These are phyloP conservation scores for Massarina eburnea DNA, from an alignment of 2,329 filamentous ascomycete genomes.

Conservation along the genomic window DNA sequence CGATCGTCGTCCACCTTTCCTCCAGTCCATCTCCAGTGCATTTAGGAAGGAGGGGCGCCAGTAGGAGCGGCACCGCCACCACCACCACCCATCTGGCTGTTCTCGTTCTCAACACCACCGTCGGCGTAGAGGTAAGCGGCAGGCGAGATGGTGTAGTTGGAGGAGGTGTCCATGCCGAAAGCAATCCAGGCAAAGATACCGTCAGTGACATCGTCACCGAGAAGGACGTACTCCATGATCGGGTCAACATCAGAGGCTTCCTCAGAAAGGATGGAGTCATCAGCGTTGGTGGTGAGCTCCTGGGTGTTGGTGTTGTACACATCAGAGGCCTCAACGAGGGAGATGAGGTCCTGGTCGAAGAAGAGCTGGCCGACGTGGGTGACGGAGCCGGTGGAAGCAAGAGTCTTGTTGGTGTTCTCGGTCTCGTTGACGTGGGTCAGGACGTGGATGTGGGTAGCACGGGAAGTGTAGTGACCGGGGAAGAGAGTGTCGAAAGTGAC, in stretches of 20 bases:
- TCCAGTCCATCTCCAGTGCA: not conserved
- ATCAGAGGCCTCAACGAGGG: constrained; percentile 49
- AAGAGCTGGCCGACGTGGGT: constrained; percentile 66
- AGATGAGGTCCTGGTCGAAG: constrained; percentile 63
- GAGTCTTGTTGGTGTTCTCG: constrained; percentile 52
- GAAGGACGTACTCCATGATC: constrained; percentile 59
- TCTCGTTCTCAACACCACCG: constrained; percentile 31
- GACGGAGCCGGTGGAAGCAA: constrained; percentile 51
- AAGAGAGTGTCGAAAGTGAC: constrained; percentile 53
- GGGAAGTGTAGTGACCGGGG: constrained; percentile 44
- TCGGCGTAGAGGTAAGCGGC: constrained; percentile 28
- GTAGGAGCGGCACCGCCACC: constrained; percentile 14
- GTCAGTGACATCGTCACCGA: constrained; percentile 51
- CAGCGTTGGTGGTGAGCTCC: constrained; percentile 52
- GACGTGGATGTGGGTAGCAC: constrained; percentile 47
- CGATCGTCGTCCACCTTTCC: not conserved
- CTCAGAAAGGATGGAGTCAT: constrained; percentile 53
- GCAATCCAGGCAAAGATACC: constrained; percentile 39
- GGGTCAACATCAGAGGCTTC: constrained; percentile 56
- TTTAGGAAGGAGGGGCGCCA: constrained; percentile 1
- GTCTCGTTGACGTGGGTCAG: constrained; percentile 39
- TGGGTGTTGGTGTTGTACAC: constrained; percentile 49
- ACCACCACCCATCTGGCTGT: constrained; percentile 18
- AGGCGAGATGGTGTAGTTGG: constrained; percentile 29
- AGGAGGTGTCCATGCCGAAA: constrained; percentile 31